Percentiles rank a stretch among this genome's conserved stretches.
Evolutionary conservation across 2,329 filamentous ascomycete genomes (phyloP).

Genomic region (Cladosporium sp.): DNA sequence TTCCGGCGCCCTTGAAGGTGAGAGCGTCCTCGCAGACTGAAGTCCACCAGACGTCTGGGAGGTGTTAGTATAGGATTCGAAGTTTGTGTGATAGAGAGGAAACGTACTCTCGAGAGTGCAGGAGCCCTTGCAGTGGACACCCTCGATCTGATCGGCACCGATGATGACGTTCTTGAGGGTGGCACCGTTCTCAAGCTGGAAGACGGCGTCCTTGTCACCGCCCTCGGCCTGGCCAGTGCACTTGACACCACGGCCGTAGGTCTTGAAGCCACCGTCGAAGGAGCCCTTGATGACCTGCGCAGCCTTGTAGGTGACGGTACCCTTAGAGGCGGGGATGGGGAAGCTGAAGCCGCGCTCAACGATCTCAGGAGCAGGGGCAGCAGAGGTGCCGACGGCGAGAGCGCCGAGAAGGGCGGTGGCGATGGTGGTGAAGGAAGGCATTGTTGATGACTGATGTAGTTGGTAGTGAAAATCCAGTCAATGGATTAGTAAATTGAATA

Average conservation of each 20-base stretch:
- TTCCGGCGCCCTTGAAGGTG: slow-evolving; percentile 32
- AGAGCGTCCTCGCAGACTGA: slow-evolving; percentile 39
- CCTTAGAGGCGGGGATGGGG: slow-evolving; percentile 26
- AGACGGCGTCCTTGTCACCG: slow-evolving; percentile 51
- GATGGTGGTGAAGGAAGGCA: slow-evolving; percentile 18
- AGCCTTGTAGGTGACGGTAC: slow-evolving; percentile 22
- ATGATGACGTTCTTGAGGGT: slow-evolving; percentile 57
- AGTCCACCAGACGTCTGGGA: slow-evolving; percentile 52
- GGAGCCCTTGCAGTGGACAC: slow-evolving; percentile 53
- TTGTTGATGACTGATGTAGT: slow-evolving; percentile 7
- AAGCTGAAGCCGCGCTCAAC: slow-evolving; percentile 21
- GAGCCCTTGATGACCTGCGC: slow-evolving; percentile 23
- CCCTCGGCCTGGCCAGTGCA: slow-evolving; percentile 49
- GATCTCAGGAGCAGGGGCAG: slow-evolving; percentile 15
- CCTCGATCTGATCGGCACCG: slow-evolving; percentile 52
- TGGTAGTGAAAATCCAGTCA: slow-evolving; percentile 8
- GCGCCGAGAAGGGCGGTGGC: slow-evolving; percentile 18
- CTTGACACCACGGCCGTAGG: slow-evolving; percentile 40
- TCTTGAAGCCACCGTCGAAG: slow-evolving; percentile 27
- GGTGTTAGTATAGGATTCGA: not conserved
- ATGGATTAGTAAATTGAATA: slow-evolving; percentile 6
- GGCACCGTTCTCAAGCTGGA: slow-evolving; percentile 54
- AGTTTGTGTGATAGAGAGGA: not conserved
- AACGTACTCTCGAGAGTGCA: slow-evolving; percentile 19
- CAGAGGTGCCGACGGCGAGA: slow-evolving; percentile 17